Evolutionary conservation across 805 yeast genomes (phyloP).

Genomic region (Teunomyces atbi): DNA sequence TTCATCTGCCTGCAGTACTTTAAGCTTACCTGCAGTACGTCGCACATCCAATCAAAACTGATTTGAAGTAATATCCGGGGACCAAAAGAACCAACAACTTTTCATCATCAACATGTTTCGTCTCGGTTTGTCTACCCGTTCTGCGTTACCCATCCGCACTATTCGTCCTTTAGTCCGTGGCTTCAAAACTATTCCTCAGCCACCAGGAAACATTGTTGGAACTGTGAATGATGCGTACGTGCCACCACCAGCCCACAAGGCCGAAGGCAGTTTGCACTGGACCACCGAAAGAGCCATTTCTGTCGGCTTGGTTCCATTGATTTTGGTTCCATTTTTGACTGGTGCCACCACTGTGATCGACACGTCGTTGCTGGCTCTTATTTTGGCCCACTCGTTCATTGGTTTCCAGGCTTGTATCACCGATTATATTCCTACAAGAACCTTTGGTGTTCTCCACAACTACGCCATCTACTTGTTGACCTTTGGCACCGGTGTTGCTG

Average conservation of each 20-base stretch:
- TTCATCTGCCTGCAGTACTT: neutral
- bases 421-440: slow-evolving; percentile 76
- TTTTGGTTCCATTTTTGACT: slow-evolving; percentile 58
- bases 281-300: slow-evolving; percentile 63
- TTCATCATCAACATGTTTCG: slow-evolving; percentile 5
- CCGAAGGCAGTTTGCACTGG: slow-evolving; percentile 76
- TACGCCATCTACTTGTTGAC: slow-evolving; percentile 59
- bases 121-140: slow-evolving; percentile 2
- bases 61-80: slow-evolving; percentile 13
- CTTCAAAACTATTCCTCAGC: slow-evolving; percentile 57
- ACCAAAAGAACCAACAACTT: slow-evolving; percentile 7
- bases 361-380: slow-evolving; percentile 51
- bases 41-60: slow-evolving; percentile 9
- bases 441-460: slow-evolving; percentile 63
- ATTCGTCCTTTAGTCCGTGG: slow-evolving; percentile 26
- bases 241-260: slow-evolving; percentile 52
- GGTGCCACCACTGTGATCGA: slow-evolving; percentile 55
- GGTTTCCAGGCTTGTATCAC: slow-evolving; percentile 77
- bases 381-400: slow-evolving; percentile 63
- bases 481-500: slow-evolving; percentile 61
- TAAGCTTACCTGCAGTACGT: neutral
- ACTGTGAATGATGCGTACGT: slow-evolving; percentile 71
- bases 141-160: slow-evolving; percentile 2
- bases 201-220: slow-evolving; percentile 72
- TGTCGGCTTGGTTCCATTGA: slow-evolving; percentile 61